Conservation (phyloP, 495 filamentous ascomycete species). For the Xylaria grammica region DNA sequence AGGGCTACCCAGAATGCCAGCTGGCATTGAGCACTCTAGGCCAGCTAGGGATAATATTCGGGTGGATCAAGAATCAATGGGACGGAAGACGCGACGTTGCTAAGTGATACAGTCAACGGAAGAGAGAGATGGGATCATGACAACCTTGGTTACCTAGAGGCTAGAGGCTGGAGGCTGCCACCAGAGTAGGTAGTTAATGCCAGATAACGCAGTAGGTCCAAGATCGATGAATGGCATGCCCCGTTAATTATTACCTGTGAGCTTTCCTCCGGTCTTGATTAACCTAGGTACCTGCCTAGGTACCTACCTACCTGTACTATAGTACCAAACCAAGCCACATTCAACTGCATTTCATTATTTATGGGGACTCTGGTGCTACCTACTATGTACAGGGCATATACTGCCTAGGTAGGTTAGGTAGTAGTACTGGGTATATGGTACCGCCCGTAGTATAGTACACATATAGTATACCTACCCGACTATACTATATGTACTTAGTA, state of each 20-base stretch:
- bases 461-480: too few species aligned
- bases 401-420: too few species aligned
- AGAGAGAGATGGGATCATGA: constrained; percentile 6
- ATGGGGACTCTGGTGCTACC: background rate
- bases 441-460: too few species aligned
- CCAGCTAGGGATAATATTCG: constrained; percentile 30
- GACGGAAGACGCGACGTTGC: constrained; percentile 5
- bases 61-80: background rate
- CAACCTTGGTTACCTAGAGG: constrained; percentile 3
- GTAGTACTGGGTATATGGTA: too few species aligned
- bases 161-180: constrained; percentile 22
- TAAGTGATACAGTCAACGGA: background rate
- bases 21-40: constrained; percentile 43
- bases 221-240: constrained; percentile 12
- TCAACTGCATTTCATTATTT: constrained; percentile 12
- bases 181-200: constrained; percentile 37
- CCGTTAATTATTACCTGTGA: constrained; percentile 25
- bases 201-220: constrained; percentile 41
- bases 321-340: too few species aligned
- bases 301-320: too few species aligned
- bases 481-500: too few species aligned
- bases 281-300: too few species aligned
- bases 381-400: too few species aligned
- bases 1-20: constrained; percentile 34
- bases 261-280: constrained; percentile 27